A percentile compares a stretch with the other conserved stretches of the same genome.
phyloP scores from a whole-genome alignment of 805 yeast genomes.

The Lachancea thermotolerans region DNA sequence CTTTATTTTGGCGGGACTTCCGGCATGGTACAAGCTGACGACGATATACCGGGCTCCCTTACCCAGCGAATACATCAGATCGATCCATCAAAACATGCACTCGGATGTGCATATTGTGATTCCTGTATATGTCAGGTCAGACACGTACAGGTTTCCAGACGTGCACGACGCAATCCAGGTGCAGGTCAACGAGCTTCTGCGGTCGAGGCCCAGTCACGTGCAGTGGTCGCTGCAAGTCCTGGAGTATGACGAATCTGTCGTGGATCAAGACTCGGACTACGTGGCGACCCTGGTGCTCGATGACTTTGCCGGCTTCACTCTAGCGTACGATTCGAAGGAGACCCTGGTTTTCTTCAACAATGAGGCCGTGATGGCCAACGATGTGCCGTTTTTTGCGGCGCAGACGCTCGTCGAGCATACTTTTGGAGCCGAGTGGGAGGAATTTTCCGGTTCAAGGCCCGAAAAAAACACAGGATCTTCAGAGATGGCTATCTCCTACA shows the following conservation, averaged over 20 bases:
- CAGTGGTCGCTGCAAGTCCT: conserved; percentile 32
- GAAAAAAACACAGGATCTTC: conserved; percentile 11
- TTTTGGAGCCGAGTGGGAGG: conserved; percentile 37
- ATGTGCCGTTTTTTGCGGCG: conserved; percentile 54
- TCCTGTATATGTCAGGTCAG: conserved; percentile 37
- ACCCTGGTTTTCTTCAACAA: conserved; percentile 31
- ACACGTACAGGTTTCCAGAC: conserved; percentile 59
- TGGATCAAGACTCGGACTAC: conserved; percentile 10
- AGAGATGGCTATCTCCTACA: conserved; percentile 30
- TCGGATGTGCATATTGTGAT: conserved; percentile 38
- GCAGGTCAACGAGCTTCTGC: conserved; percentile 39
- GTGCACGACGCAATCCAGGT: conserved; percentile 47
- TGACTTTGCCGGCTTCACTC: conserved; percentile 38
- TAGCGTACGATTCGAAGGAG: conserved; percentile 36
- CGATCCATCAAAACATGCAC: conserved; percentile 34
- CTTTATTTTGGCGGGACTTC: conserved; percentile 34
- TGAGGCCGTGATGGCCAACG: conserved; percentile 46
- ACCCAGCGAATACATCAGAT: conserved; percentile 33
- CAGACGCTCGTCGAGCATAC: conserved; percentile 44
- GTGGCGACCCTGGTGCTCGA: conserved; percentile 35
- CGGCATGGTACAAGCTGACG: conserved; percentile 37
- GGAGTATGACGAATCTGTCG: conserved; percentile 17
- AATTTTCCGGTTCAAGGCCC: conserved; percentile 17
- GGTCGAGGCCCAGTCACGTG: conserved; percentile 25
- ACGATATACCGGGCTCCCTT: conserved; percentile 37